Conservation (phyloP, 129 eudicot genomes). For the Helianthus tuberosus region DNA sequence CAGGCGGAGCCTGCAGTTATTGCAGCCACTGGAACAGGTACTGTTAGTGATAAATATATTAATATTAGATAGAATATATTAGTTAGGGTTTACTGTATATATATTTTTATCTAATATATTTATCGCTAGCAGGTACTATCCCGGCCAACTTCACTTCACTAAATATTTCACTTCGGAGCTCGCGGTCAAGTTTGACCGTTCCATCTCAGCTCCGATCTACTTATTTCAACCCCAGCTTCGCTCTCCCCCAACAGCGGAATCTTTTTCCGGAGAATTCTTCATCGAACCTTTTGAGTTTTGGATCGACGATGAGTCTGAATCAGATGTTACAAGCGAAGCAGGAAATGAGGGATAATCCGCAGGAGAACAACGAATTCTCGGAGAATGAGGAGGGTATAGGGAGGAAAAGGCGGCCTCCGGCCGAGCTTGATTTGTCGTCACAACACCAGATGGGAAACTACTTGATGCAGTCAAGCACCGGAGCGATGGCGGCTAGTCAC, state of each 20-base stretch:
- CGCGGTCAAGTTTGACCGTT: constrained; percentile 85
- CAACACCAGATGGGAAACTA: constrained; percentile 59
- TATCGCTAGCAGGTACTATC: constrained; percentile 67
- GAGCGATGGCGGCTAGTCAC: constrained; percentile 55
- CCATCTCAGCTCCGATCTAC: constrained; percentile 85
- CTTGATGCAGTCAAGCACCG: constrained; percentile 64
- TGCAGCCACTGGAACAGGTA: constrained; percentile 97
- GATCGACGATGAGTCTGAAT: constrained; percentile 46
- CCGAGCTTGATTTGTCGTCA: constrained; percentile 47
- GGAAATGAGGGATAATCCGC: constrained; percentile 46
- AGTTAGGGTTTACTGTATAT: no score
- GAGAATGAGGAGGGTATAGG: constrained; percentile 56
- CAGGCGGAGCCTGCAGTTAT: constrained; percentile 95
- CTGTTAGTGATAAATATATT: constrained; percentile 7
- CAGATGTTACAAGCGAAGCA: constrained; percentile 62
- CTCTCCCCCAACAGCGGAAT: constrained; percentile 56
- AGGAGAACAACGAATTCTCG: constrained; percentile 40
- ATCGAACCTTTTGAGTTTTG: constrained; percentile 54
- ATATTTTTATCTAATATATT: no score
- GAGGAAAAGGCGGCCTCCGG: constrained; percentile 46
- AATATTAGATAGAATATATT: no score
- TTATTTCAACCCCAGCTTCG: constrained; percentile 65
- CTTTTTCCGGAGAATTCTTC: constrained; percentile 50
- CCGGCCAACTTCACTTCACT: constrained; percentile 94
- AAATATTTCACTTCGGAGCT: constrained; percentile 86